phyloP scores from a whole-genome alignment of 139 green algal species.

The Parachlorella kessleri region DNA sequence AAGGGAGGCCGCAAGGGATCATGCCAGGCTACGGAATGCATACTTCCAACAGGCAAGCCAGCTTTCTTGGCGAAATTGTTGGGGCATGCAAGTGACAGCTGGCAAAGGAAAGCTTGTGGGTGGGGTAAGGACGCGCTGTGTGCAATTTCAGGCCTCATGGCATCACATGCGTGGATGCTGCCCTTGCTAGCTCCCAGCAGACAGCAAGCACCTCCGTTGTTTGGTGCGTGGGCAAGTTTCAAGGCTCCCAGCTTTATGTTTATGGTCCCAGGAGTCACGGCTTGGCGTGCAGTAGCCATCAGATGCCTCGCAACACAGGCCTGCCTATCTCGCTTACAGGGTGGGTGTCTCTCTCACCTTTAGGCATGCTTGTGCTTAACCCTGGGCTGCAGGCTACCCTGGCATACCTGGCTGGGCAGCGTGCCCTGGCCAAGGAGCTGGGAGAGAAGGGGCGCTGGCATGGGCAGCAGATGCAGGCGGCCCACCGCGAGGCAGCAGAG shows the following conservation, averaged over 20 bases:
- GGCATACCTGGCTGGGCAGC: conserved; percentile 73
- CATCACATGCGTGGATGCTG: no score
- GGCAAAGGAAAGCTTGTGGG: background rate
- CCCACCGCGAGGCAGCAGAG: conserved; percentile 55
- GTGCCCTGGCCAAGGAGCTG: conserved; percentile 69
- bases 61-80: background rate
- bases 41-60: conserved; percentile 72
- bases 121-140: background rate
- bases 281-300: no score
- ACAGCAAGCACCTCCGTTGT: no score
- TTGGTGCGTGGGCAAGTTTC: no score
- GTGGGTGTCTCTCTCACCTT: background rate
- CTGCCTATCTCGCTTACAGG: background rate
- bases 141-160: no score
- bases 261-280: no score
- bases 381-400: conserved; percentile 64
- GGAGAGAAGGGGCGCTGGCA: conserved; percentile 59
- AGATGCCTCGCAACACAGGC: no score
- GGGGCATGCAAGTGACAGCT: background rate
- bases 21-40: conserved; percentile 66
- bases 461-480: conserved; percentile 63
- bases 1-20: conserved; percentile 61
- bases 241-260: no score
- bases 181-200: no score
- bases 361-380: background rate